phyloP scores from a whole-genome alignment of 805 yeast species.

The Vanderwaltozyma polyspora region DNA sequence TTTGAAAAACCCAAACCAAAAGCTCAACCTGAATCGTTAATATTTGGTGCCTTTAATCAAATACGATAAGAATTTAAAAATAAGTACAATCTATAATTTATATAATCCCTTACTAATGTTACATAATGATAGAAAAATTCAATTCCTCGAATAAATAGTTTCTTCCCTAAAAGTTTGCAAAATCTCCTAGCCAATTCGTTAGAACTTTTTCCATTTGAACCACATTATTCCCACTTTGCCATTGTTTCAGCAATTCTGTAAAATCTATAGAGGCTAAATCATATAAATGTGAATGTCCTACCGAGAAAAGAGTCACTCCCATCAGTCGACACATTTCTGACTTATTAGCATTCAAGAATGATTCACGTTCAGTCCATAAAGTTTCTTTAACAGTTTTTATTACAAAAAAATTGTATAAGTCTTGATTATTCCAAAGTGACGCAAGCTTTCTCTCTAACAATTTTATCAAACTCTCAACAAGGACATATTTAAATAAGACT shows the following conservation, averaged over 20 bases:
- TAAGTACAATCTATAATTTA: background rate
- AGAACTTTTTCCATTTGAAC: conserved; percentile 14
- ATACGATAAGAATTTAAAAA: conserved; percentile 35
- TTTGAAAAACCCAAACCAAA: conserved; percentile 66
- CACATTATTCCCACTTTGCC: conserved; percentile 8
- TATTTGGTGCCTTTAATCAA: conserved; percentile 66
- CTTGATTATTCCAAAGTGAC: conserved; percentile 19
- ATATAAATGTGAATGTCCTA: conserved; percentile 3
- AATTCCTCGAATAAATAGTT: no score
- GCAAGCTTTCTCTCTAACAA: conserved; percentile 16
- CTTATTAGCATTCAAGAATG: no score
- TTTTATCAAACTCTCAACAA: conserved; percentile 18
- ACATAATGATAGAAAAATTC: no score
- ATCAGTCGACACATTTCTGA: no score
- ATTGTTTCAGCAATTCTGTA: conserved; percentile 13
- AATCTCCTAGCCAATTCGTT: conserved; percentile 19
- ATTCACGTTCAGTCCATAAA: no score
- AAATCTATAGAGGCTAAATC: conserved; percentile 7
- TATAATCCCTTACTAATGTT: no score
- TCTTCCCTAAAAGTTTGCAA: no score
- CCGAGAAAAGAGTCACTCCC: no score
- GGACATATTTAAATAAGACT: conserved; percentile 9
- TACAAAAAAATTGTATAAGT: conserved; percentile 16
- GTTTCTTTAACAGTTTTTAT: conserved; percentile 17
- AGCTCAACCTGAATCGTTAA: conserved; percentile 47